Base-by-base conservation (phyloP, 2,329 filamentous ascomycete species). In the Dactylella cylindrospora region DNA sequence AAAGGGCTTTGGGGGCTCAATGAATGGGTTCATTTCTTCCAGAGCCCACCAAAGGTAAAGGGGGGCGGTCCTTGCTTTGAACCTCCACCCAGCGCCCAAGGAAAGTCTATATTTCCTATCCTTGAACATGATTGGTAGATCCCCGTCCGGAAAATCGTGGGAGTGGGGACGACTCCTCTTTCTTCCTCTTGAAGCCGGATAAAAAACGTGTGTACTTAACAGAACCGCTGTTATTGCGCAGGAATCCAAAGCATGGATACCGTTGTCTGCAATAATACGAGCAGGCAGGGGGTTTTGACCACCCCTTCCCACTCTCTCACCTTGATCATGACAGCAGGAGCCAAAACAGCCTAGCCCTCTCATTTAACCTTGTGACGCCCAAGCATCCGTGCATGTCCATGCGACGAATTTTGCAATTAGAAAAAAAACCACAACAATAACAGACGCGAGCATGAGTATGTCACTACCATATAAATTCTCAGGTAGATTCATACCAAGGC, bases 351-450 rank as follows among this genome's bases (percentile, higher is more conserved):
- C 32, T 25, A 19, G 29, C 32, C 43, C 43, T 28, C 23, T 38
- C 28, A 49, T 36, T 36, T 39, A 57, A 62, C 49, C 49, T 54
- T 54, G 49, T 62, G 57, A 62, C 49, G 49, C 49, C 49, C 43
- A 43, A 49, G 57, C 57, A 54, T 62, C 57, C 43, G 49, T 62
- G 57, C 57, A 50, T 53, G 57, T 54, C 57, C 49, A 54, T 54
- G 57, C 57, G 44, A 62, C 57, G 39, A 33, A 9, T 28, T 5
- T 25, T 7, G 33, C 40, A n/a, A 26, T 8, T 17, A 9, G 12
- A 35, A 40, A 35, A 38, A 43, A 35, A 29, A 46, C 39, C 39
- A 39, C 39, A 45, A 60, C 10, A 23, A n/a, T n/a, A n/a, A n/a
- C n/a, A n/a, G n/a, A n/a, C n/a, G n/a, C n/a, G n/a, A n/a, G n/a